Base-by-base conservation (phyloP, 2,329 filamentous ascomycete genomes). In the Colletotrichum cordylinicola region DNA sequence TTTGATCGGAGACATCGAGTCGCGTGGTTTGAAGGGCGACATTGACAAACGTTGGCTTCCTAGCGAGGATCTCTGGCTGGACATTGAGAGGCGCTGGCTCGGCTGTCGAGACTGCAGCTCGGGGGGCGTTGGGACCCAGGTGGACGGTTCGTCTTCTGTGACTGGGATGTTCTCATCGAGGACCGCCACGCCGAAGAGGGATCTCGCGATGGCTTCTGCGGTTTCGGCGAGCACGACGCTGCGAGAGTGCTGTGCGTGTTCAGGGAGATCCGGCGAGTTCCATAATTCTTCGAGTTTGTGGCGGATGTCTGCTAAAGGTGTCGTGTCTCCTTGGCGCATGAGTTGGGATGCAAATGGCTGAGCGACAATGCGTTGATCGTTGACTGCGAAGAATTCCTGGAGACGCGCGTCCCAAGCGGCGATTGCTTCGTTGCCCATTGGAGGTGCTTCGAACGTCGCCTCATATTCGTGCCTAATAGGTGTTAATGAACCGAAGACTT, bases 401-500 rank as follows among this genome's bases (percentile, higher is more conserved):
- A 78, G 58, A 31, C 66, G 72, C 37, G 72, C 60, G 58, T 78
- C 77, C 77, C 77, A 78, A 4, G 65, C 66, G 21, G 58, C 56
- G 18, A 77, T 48, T 24, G 69, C 67, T 33, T 61, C 65, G 6
- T 67, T 37, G 6, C 35, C 43, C 33, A 77, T 35, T 31, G 77
- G 77, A 16, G 77, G 77, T 6, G 75, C 72, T 27, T 78, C 77
- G 29, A 78, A 77, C 10, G 68, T 62, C 12, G 67, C 65, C 27
- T 73, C 75, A 39, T 77, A 77, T 15, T 78, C 77, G 58, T 76
- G 77, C 67, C 76, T 77, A 37, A 15, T 16, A 6, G 15, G 4
- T 9, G 35, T 77, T 24, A 74, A 56, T 55, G 15, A 21, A 16
- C 18, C 8, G 21, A 6, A 6, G 27, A 56, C 15, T 21, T 27